These are phyloP conservation scores for Apophysomyces trapeziformis DNA, from an alignment of 371 early-diverging fungal species.

Conservation along the genomic window DNA sequence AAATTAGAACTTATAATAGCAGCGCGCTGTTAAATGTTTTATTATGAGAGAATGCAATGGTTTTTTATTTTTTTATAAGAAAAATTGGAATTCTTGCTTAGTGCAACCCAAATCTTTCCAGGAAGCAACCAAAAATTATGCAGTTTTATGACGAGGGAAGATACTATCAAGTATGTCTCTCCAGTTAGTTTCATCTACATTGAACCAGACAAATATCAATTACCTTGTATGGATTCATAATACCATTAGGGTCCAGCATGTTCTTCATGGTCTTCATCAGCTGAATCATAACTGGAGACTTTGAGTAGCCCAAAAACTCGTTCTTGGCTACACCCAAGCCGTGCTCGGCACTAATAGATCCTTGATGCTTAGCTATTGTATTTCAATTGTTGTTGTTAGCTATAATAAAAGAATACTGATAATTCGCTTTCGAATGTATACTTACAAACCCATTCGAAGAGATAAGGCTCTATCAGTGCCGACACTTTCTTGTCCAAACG, in stretches of 20 bases:
- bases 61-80: too few relatives aligned
- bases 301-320: slow-evolving; percentile 68
- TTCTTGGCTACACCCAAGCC: slow-evolving; percentile 80
- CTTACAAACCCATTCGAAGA: slow-evolving; percentile 88
- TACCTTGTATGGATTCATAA: slow-evolving; percentile 87
- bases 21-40: too few relatives aligned
- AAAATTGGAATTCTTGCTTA: too few relatives aligned
- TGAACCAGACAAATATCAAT: neutral
- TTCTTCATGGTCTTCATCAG: slow-evolving; percentile 80
- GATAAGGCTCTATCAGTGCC: slow-evolving; percentile 85
- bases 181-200: neutral
- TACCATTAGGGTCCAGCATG: slow-evolving; percentile 81
- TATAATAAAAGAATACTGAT: neutral
- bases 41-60: too few relatives aligned
- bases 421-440: slow-evolving; percentile 13
- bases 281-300: slow-evolving; percentile 63
- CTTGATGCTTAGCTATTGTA: slow-evolving; percentile 61
- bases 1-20: too few relatives aligned
- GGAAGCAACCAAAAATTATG: too few relatives aligned
- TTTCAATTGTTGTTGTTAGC: neutral
- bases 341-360: slow-evolving; percentile 84
- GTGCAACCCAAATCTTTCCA: too few relatives aligned
- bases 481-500: slow-evolving; percentile 61
- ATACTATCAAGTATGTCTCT: slow-evolving; percentile 8
- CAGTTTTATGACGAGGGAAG: slow-evolving; percentile 25